Conservation (phyloP, 2,329 filamentous ascomycete genomes). For the Hypoxylon sp. region DNA sequence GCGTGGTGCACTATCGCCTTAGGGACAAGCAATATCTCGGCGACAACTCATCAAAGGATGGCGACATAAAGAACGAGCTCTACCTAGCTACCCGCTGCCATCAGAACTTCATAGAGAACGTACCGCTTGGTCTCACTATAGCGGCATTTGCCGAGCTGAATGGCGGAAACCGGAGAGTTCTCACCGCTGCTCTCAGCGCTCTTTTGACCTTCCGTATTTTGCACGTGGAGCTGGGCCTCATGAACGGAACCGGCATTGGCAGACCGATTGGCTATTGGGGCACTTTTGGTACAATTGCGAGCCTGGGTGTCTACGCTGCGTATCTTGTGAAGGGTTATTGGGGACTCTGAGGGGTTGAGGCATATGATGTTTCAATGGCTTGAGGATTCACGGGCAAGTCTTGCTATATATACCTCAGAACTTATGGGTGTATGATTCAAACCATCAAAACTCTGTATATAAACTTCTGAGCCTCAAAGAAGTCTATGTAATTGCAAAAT, state of each 20-base stretch:
- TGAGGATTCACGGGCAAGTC: not conserved
- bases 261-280: slow-evolving; percentile 53
- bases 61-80: slow-evolving; percentile 44
- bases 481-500: not conserved
- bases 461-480: not conserved
- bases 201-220: slow-evolving; percentile 51
- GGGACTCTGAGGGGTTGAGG: slow-evolving; percentile 38
- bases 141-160: slow-evolving; percentile 55
- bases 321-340: slow-evolving; percentile 51
- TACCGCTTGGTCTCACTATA: slow-evolving; percentile 52
- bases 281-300: slow-evolving; percentile 48
- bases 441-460: not conserved
- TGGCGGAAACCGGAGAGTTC: slow-evolving; percentile 49
- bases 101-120: slow-evolving; percentile 54
- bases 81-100: slow-evolving; percentile 51
- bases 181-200: slow-evolving; percentile 47
- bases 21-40: slow-evolving; percentile 50
- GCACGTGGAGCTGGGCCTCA: slow-evolving; percentile 52
- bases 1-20: slow-evolving; percentile 50
- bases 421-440: not conserved
- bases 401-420: not conserved
- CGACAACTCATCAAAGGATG: slow-evolving; percentile 47
- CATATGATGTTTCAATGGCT: not conserved
- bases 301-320: slow-evolving; percentile 51
- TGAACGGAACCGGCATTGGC: slow-evolving; percentile 47